phyloP scores from a whole-genome alignment of 2,329 filamentous ascomycete genomes.

The Aureobasidium sp. region DNA sequence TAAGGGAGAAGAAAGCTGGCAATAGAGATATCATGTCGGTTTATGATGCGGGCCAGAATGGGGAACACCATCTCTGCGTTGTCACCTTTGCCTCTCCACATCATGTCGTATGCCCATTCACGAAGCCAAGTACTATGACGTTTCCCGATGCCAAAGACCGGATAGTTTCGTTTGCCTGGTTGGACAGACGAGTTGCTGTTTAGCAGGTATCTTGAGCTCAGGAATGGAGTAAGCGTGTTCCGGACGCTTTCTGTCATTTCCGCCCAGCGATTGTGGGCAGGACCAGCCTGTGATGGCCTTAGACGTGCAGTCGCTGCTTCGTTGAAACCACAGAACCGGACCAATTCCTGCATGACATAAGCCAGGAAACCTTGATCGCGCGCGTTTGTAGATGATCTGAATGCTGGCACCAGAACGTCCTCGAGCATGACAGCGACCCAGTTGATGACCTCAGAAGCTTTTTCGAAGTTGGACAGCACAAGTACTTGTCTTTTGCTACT shows the following conservation, averaged over 20 bases:
- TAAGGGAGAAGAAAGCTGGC: conserved; percentile 86
- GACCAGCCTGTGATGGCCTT: conserved; percentile 49
- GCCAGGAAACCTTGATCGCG: conserved; percentile 85
- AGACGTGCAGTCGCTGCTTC: conserved; percentile 46
- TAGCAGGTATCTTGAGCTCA: conserved; percentile 75
- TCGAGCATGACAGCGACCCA: conserved; percentile 83
- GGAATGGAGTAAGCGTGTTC: conserved; percentile 79
- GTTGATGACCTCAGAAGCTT: conserved; percentile 68
- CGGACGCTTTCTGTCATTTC: conserved; percentile 68
- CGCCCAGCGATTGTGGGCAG: conserved; percentile 67
- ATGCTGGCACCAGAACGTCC: conserved; percentile 82
- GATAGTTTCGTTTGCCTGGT: conserved; percentile 49
- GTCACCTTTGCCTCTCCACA: conserved; percentile 67
- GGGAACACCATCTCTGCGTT: conserved; percentile 74
- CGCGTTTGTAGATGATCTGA: conserved; percentile 82
- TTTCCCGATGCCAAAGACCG: conserved; percentile 63
- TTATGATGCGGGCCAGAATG: conserved; percentile 73
- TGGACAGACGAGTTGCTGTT: conserved; percentile 33
- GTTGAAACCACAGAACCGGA: conserved; percentile 69
- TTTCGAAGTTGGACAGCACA: conserved; percentile 78
- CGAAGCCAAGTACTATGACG: conserved; percentile 78
- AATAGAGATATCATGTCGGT: conserved; percentile 77
- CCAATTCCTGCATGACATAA: conserved; percentile 87
- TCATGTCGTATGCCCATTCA: conserved; percentile 70
- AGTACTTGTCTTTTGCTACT: conserved; percentile 77